phyloP scores from a whole-genome alignment of 768 basidiomycete genomes.

The Mycena filopes region DNA sequence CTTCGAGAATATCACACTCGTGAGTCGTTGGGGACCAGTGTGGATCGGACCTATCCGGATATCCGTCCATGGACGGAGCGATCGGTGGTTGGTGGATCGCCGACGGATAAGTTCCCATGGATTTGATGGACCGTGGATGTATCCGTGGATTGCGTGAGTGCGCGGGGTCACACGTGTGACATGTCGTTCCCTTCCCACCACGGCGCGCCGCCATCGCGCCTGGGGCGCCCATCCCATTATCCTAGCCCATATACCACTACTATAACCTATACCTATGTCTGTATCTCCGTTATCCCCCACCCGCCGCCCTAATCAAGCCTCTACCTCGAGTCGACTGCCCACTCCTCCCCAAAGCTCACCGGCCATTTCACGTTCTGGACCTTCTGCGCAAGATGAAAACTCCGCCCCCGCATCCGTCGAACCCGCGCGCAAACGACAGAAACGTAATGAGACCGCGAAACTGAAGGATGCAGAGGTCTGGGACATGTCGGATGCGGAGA shows the following conservation, averaged over 20 bases:
- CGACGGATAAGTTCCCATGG: neutral
- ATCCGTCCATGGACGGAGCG: neutral
- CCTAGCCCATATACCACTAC: neutral
- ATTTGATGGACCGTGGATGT: neutral
- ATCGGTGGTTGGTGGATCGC: neutral
- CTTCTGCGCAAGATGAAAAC: neutral
- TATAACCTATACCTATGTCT: neutral
- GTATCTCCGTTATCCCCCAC: neutral
- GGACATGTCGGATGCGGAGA: neutral
- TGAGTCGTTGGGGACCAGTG: neutral
- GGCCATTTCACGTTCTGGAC: too few species aligned
- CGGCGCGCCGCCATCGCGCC: neutral
- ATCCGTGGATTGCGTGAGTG: neutral
- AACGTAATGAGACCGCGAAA: neutral
- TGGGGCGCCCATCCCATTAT: neutral
- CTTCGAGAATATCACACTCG: too few species aligned
- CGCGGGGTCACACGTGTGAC: neutral
- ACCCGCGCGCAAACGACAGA: neutral
- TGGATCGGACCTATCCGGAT: neutral
- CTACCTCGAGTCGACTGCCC: neutral
- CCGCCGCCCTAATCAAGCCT: neutral
- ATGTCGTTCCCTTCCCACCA: neutral
- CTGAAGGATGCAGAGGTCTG: neutral
- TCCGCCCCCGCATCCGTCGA: neutral
- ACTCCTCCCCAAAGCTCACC: neutral